Evolutionary conservation across 2,329 filamentous ascomycete species (phyloP).

Genomic region (Botrytis paeoniae): DNA sequence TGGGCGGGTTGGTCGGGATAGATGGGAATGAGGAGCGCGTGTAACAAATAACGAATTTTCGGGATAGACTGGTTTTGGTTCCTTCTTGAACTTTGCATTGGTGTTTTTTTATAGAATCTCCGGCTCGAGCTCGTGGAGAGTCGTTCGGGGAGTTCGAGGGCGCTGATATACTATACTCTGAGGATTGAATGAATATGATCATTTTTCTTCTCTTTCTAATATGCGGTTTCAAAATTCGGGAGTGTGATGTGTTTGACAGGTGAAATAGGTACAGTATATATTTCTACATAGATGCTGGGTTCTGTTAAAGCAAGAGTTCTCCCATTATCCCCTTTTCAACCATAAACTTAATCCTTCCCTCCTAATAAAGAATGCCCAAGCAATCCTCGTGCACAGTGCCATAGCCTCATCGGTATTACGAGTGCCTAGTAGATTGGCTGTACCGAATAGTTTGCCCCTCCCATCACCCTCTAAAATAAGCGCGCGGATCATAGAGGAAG

Average conservation of each 20-base stretch:
- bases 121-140: conserved; percentile 12
- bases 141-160: conserved; percentile 12
- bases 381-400: not conserved
- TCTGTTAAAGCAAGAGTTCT: not conserved
- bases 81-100: conserved; percentile 1
- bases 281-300: not conserved
- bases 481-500: not conserved
- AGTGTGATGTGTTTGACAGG: not conserved
- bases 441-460: not conserved
- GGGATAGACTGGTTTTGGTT: conserved; percentile 16
- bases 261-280: not conserved
- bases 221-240: not conserved
- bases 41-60: conserved; percentile 18
- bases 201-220: not conserved
- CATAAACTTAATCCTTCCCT: not conserved
- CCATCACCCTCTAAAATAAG: not conserved
- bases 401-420: not conserved
- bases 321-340: not conserved
- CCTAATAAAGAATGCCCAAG: not conserved
- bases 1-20: conserved; percentile 8
- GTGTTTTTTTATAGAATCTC: conserved; percentile 27
- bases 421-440: not conserved
- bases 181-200: not conserved
- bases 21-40: conserved; percentile 17
- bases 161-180: not conserved